Conservation (phyloP, 176 grass and related monocot genomes). For the Hyparrhenia diplandra region DNA sequence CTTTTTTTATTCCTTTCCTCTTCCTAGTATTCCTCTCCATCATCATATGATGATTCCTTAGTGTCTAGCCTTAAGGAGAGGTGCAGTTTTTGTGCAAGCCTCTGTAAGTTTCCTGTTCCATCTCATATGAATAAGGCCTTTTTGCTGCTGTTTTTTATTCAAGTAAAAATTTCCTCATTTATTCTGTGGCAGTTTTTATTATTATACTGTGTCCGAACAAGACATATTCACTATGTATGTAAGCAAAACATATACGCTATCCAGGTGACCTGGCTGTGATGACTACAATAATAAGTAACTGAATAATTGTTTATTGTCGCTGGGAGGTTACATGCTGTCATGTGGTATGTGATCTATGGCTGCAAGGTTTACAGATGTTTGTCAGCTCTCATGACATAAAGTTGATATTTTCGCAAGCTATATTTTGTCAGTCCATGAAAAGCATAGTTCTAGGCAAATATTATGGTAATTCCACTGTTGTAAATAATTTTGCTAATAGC, state of each 20-base stretch:
- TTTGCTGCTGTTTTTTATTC: neutral
- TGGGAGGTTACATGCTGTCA: neutral
- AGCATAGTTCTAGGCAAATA: neutral
- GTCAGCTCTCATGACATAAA: neutral
- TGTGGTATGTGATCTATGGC: neutral
- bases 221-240: neutral
- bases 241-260: neutral
- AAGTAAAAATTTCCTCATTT: neutral
- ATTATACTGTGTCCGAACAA: neutral
- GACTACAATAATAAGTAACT: neutral
- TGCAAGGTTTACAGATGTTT: neutral
- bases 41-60: constrained; percentile 30
- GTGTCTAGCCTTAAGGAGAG: constrained; percentile 49
- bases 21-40: neutral
- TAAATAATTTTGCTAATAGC: neutral
- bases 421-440: neutral
- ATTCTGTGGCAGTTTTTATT: neutral
- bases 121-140: constrained; percentile 30
- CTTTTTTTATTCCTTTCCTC: neutral
- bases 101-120: constrained; percentile 35
- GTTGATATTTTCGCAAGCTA: neutral
- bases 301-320: neutral
- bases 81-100: constrained; percentile 67
- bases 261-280: neutral
- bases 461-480: neutral